Evolutionary conservation across 1,284 basidiomycete species (phyloP), one percentile per base, ranked within the genome.

Genomic region (Jaminaea rosea): DNA sequence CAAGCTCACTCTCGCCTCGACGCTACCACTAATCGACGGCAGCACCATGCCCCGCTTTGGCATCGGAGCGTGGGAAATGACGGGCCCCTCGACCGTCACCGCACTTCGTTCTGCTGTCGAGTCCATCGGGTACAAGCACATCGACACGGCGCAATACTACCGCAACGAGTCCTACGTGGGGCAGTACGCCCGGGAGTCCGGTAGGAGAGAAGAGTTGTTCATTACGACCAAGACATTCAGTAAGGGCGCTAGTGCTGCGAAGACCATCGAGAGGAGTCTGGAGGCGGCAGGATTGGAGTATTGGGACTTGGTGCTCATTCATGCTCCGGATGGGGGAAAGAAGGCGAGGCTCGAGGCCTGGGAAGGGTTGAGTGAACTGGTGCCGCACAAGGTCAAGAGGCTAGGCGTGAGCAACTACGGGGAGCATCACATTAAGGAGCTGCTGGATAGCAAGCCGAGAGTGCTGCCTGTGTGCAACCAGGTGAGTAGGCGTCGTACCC

Each of bases 361-460:
- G 34, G 54, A 41, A 28, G 58, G 37, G 8, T 26, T 60, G 27
- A 27, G 82, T 0, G 74, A 85, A n/a, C 69, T 80, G 4, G 80
- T 82, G 63, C 80, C 78, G 21, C 86, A 86, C 0, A 84, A 85
- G 66, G 79, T 87, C 42, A 79, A 79, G 59, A 79, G 79, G 24
- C 82, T 88, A 17, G 85, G 87, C 2, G 86, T 89, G 10, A 85
- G 83, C 4, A 89, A 89, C 73, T 88, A 63, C 42, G 81, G 82
- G 9, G 75, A 88, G 42, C 80, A 83, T 45, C 89, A 92, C 68
- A 78, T 93, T 3, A 80, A 87, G 68, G 84, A 88, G 66, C 83
- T 93, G 29, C 78, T 78, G 47, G 74, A 74, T 0, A 47, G 46
- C 34, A 57, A 57, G 7, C 26, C 46, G n/a, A 13, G 19, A 10